Percentiles rank a stretch among this genome's conserved stretches.
Evolutionary conservation across 805 yeast species (phyloP).

Genomic region (Wickerhamiella qilinensis): DNA sequence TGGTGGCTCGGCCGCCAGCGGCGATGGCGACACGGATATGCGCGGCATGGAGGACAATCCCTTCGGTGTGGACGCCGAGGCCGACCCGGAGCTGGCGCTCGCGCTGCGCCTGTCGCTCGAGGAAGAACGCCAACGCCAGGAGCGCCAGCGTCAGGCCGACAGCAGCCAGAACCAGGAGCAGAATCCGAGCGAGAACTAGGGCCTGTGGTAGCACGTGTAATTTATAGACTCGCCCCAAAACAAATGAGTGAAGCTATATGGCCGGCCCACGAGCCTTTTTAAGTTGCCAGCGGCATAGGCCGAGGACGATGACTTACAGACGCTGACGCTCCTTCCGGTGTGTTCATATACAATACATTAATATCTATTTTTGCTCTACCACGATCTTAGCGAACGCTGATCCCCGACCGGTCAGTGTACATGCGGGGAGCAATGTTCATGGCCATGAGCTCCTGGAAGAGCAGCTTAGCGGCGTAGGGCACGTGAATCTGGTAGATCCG

Average conservation of each 20-base stretch:
- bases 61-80: constrained; percentile 66
- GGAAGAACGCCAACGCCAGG: constrained; percentile 87
- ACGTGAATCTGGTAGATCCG: constrained; percentile 94
- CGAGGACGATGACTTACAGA: too few relatives aligned
- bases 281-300: too few relatives aligned
- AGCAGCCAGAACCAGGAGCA: neutral
- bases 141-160: constrained; percentile 25
- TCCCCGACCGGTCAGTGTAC: constrained; percentile 80
- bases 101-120: constrained; percentile 89
- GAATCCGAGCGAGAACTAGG: too few relatives aligned
- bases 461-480: constrained; percentile 94
- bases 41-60: constrained; percentile 23
- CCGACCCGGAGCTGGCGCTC: constrained; percentile 94
- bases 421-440: constrained; percentile 97
- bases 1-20: constrained; percentile 21
- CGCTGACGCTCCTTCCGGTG: too few relatives aligned
- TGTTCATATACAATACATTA: too few relatives aligned
- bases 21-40: constrained; percentile 25
- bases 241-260: too few relatives aligned
- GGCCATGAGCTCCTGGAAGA: constrained; percentile 98
- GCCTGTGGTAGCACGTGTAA: neutral
- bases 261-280: too few relatives aligned
- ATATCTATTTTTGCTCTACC: too few relatives aligned
- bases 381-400: constrained; percentile 24
- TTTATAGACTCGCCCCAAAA: neutral